Evolutionary conservation across 2,329 filamentous ascomycete genomes (phyloP).

Genomic region (Neurospora sp.): DNA sequence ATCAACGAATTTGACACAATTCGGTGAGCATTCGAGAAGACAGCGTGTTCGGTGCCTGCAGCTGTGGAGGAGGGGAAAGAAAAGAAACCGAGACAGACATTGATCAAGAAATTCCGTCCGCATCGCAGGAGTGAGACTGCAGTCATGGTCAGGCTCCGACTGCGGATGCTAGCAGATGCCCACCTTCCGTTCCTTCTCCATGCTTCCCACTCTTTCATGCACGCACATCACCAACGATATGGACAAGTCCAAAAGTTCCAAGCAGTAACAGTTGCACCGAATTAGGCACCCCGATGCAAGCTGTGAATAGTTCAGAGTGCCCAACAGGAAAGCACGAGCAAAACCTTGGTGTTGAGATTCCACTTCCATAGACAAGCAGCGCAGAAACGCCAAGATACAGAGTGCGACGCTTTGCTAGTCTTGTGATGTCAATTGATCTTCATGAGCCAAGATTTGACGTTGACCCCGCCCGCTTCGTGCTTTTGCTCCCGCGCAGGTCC

Average conservation of each 20-base stretch:
- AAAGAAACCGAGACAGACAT: background rate
- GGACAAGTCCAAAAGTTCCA: background rate
- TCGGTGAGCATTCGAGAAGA: background rate
- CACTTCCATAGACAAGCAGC: background rate
- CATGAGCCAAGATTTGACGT: background rate
- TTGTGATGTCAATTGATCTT: conserved; percentile 1
- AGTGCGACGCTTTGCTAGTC: background rate
- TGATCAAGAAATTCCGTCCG: background rate
- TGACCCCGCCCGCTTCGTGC: background rate
- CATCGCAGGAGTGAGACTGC: background rate
- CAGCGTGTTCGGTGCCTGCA: background rate
- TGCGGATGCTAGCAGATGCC: background rate
- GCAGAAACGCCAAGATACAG: background rate
- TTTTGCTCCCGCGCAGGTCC: background rate
- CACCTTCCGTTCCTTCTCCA: background rate
- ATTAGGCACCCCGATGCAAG: background rate
- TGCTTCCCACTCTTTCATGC: background rate
- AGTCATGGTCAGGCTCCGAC: background rate
- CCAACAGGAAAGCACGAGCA: background rate
- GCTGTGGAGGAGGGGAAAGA: background rate
- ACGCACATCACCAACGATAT: background rate
- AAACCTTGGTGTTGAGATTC: background rate
- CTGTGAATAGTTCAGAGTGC: background rate
- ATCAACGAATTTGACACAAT: background rate
- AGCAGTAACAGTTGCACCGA: background rate